Evolutionary conservation across 805 yeast species (phyloP), one percentile per base, ranked within the genome.

Genomic region (Cephaloascus albidus): DNA sequence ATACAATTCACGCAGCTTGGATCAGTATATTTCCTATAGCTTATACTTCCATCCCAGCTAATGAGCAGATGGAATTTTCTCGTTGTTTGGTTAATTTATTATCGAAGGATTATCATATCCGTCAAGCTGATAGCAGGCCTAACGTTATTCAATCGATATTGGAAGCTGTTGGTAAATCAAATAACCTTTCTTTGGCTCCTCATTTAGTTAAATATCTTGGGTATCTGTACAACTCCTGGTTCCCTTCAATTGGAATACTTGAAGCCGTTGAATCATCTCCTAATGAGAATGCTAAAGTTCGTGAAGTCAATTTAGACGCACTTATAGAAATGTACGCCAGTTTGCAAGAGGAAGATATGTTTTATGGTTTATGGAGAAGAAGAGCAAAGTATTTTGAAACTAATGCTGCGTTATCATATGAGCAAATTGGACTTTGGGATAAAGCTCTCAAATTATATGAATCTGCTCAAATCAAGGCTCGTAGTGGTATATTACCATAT

Each of bases 351-450:
- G 95, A 86, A 40, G 98, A 93, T 52, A 85, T 90, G 89, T 93
- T 89, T 56, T 93, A 93, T 56, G 99, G 99, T 3, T 70, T 88
- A 47, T 93, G 99, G 99, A 78, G 97, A 63, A 74, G 97, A 57
- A 74, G 97, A 42, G 95, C 97, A 5, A 90, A 90, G 59, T 93
- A 90, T 54, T 73, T 83, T 6, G 96, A 93, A 55, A 93, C 98
- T 0, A 87, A 85, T 44, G 77, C 93, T 33, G 98, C 97, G 0
- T 64, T 94, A 20, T 85, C 96, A 0, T 90, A 80, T 54, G 99
- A 93, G 57, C 98, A 93, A 57, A 74, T 89, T 46, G 97, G 98
- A 6, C 63, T 87, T 49, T 93, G 96, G 96, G 93, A 83, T 43
- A 82, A 85, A 45, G 97, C 97, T 0, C 82, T 87, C 57, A 94